These are phyloP conservation scores for Globisporangium parvum DNA, from an alignment of 352 stramenopile species.

Conservation along the genomic window DNA sequence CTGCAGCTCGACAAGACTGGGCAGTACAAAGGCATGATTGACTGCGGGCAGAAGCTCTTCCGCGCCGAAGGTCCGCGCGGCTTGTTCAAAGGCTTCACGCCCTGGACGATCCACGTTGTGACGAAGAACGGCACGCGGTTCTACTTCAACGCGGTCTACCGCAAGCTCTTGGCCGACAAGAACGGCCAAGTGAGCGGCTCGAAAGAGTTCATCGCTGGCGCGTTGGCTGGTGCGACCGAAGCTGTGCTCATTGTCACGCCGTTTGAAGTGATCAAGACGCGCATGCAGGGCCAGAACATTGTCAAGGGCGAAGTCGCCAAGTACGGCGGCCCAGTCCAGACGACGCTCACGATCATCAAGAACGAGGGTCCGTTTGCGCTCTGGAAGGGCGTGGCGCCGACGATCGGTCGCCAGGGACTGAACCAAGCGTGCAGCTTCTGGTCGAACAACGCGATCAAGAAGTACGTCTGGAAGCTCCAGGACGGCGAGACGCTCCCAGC, in stretches of 20 bases:
- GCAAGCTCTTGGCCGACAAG: conserved; percentile 58
- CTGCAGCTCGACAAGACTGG: conserved; percentile 84
- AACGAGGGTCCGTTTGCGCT: conserved; percentile 93
- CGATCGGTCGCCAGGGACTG: conserved; percentile 95
- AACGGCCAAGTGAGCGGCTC: conserved; percentile 77
- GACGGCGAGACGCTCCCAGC: conserved; percentile 85
- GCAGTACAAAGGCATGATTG: conserved; percentile 83
- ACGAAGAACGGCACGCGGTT: conserved; percentile 89
- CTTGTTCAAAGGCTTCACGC: conserved; percentile 86
- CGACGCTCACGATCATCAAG: conserved; percentile 86
- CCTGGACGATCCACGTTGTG: conserved; percentile 87
- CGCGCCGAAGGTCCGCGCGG: conserved; percentile 65
- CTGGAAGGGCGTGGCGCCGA: conserved; percentile 95
- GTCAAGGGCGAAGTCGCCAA: conserved; percentile 80
- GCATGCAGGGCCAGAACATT: conserved; percentile 92
- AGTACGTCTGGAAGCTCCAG: conserved; percentile 77
- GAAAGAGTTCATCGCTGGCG: conserved; percentile 87
- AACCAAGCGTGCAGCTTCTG: conserved; percentile 99
- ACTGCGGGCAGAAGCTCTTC: conserved; percentile 81
- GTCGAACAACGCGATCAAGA: conserved; percentile 93
- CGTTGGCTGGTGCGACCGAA: conserved; percentile 92
- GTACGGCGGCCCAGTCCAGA: conserved; percentile 88
- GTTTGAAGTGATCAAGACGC: conserved; percentile 98
- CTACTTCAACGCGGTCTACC: conserved; percentile 87
- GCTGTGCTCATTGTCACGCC: conserved; percentile 96